Conservation (phyloP, 2,329 filamentous ascomycete genomes). For the Periconia sp. region DNA sequence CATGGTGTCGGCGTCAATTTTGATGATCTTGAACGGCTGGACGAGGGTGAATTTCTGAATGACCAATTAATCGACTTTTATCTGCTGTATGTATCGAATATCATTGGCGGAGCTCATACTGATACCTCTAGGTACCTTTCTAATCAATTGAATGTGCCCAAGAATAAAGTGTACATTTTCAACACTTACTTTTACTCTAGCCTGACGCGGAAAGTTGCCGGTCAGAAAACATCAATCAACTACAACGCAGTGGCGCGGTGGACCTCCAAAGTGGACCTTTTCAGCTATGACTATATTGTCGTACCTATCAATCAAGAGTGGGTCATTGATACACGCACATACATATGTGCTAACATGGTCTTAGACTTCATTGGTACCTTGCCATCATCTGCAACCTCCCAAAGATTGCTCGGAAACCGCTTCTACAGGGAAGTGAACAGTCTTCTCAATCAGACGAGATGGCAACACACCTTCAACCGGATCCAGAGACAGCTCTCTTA, state of each 20-base stretch:
- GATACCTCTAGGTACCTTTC: slow-evolving; percentile 30
- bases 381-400: slow-evolving; percentile 92
- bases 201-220: slow-evolving; percentile 65
- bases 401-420: slow-evolving; percentile 58
- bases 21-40: slow-evolving; percentile 76
- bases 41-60: slow-evolving; percentile 87
- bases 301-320: slow-evolving; percentile 85
- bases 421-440: no score
- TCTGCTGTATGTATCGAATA: slow-evolving; percentile 57
- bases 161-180: slow-evolving; percentile 80
- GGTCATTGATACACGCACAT: not conserved
- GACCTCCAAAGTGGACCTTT: slow-evolving; percentile 85
- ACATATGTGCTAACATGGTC: slow-evolving; percentile 16
- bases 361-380: slow-evolving; percentile 80
- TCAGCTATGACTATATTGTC: slow-evolving; percentile 85
- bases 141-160: slow-evolving; percentile 49
- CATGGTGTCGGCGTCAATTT: slow-evolving; percentile 71
- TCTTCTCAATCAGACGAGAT: no score
- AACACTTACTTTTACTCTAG: slow-evolving; percentile 91
- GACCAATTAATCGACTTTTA: slow-evolving; percentile 93
- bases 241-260: slow-evolving; percentile 86
- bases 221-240: slow-evolving; percentile 65
- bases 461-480: not conserved
- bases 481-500: no score
- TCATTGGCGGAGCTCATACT: not conserved